These are phyloP conservation scores for Claviceps purpurea DNA, from an alignment of 2,329 filamentous ascomycete genomes.

Conservation along the genomic window DNA sequence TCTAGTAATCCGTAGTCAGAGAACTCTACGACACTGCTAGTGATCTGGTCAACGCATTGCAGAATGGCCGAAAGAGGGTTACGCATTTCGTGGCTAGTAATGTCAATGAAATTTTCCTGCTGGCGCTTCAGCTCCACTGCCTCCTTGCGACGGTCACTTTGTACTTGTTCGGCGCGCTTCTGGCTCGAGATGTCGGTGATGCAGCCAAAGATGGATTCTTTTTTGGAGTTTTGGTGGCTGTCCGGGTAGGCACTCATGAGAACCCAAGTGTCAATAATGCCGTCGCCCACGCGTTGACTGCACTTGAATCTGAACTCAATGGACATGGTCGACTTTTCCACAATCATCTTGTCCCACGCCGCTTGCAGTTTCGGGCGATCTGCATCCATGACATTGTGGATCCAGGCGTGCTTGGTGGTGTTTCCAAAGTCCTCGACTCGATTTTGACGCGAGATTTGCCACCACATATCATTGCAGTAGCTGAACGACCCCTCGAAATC, in stretches of 20 bases:
- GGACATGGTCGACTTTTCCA: conserved; percentile 48
- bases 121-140: conserved; percentile 66
- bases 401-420: conserved; percentile 37
- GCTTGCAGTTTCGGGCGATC: conserved; percentile 44
- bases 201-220: conserved; percentile 65
- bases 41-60: conserved; percentile 64
- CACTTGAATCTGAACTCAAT: conserved; percentile 64
- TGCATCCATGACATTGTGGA: conserved; percentile 55
- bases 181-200: conserved; percentile 77
- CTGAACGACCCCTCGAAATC: conserved; percentile 55
- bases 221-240: conserved; percentile 43
- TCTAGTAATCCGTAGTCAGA: conserved; percentile 14
- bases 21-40: conserved; percentile 32
- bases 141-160: conserved; percentile 53
- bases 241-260: conserved; percentile 65
- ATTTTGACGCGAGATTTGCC: conserved; percentile 54
- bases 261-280: conserved; percentile 57
- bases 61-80: conserved; percentile 63
- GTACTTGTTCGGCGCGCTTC: conserved; percentile 56
- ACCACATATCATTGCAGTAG: conserved; percentile 51
- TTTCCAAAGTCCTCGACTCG: conserved; percentile 43
- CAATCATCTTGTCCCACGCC: conserved; percentile 42
- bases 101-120: conserved; percentile 59
- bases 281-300: conserved; percentile 46
- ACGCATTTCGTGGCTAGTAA: conserved; percentile 61